Conservation (phyloP, 768 basidiomycete species). For the Nidula microcarpa region DNA sequence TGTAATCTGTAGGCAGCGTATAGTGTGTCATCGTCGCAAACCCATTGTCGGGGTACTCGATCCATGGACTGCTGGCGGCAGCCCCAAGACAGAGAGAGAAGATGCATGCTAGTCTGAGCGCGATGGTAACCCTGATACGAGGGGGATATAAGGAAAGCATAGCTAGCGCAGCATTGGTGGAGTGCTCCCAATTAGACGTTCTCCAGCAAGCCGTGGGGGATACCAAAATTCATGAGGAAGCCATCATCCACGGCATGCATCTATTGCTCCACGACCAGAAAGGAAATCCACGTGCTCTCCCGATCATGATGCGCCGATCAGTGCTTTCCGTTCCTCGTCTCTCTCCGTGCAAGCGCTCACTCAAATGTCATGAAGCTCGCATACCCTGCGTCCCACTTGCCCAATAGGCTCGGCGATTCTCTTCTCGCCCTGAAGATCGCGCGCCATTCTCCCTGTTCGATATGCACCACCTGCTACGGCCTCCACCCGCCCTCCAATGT, state of each 20-base stretch:
- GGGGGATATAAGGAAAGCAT: neutral
- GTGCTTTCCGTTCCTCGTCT: slow-evolving; percentile 1
- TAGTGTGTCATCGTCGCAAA: slow-evolving; percentile 82
- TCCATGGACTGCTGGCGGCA: slow-evolving; percentile 54
- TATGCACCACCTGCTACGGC: slow-evolving; percentile 65
- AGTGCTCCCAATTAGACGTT: too few relatives aligned
- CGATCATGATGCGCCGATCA: neutral
- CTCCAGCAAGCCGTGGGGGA: too few relatives aligned
- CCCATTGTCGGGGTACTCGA: slow-evolving; percentile 58
- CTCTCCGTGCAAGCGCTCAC: slow-evolving; percentile 9
- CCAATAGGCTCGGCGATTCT: slow-evolving; percentile 42
- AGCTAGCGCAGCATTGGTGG: too few relatives aligned
- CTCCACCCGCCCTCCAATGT: slow-evolving; percentile 61
- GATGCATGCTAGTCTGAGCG: slow-evolving; percentile 6
- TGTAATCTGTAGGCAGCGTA: slow-evolving; percentile 45
- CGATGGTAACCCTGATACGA: slow-evolving; percentile 11
- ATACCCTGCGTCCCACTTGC: slow-evolving; percentile 62
- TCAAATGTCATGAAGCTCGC: slow-evolving; percentile 51
- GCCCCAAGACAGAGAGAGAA: too few relatives aligned
- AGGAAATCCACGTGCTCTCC: neutral
- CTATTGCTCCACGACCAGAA: neutral
- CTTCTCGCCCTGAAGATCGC: slow-evolving; percentile 75
- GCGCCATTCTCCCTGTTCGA: slow-evolving; percentile 70
- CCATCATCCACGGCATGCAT: neutral
- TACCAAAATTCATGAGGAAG: slow-evolving; percentile 1